Evolutionary conservation across 2,329 filamentous ascomycete genomes (phyloP).

Genomic region (Elsinoe necatrix): DNA sequence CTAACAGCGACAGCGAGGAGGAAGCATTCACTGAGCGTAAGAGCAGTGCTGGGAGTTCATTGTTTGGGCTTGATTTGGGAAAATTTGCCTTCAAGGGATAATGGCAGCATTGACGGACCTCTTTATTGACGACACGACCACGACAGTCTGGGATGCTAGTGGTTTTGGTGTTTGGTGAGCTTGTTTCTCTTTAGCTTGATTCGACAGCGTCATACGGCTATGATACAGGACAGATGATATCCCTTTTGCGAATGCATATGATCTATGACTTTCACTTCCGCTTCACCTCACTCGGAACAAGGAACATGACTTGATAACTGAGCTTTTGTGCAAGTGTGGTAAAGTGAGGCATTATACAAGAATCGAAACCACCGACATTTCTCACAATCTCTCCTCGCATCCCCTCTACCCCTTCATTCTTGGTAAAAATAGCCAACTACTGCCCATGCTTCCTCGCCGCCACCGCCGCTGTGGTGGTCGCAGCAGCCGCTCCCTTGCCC

Average conservation of each 20-base stretch:
- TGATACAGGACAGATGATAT: constrained; percentile 4
- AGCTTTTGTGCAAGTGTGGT: not conserved
- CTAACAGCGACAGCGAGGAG: constrained; percentile 36
- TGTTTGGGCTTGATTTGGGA: constrained; percentile 31
- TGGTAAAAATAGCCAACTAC: too few species aligned
- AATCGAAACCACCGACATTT: not conserved
- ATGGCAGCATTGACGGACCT: not conserved
- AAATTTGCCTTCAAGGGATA: constrained; percentile 31
- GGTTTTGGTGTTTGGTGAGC: not conserved
- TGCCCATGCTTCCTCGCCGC: not conserved
- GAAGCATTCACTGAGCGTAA: constrained; percentile 19
- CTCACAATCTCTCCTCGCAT: too few species aligned
- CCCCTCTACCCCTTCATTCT: too few species aligned
- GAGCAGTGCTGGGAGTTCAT: constrained; percentile 19
- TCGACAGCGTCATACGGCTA: not conserved
- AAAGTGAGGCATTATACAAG: not conserved
- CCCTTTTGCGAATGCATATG: constrained; percentile 6
- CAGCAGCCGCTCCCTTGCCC: not conserved
- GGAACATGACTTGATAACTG: not conserved
- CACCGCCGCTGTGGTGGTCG: not conserved
- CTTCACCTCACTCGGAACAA: not conserved
- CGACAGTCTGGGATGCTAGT: not conserved
- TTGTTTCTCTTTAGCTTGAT: not conserved
- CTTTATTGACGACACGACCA: constrained; percentile 2
- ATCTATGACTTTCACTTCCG: not conserved